Conservation (phyloP, 345 rosid genomes). For the Citrus medica region DNA sequence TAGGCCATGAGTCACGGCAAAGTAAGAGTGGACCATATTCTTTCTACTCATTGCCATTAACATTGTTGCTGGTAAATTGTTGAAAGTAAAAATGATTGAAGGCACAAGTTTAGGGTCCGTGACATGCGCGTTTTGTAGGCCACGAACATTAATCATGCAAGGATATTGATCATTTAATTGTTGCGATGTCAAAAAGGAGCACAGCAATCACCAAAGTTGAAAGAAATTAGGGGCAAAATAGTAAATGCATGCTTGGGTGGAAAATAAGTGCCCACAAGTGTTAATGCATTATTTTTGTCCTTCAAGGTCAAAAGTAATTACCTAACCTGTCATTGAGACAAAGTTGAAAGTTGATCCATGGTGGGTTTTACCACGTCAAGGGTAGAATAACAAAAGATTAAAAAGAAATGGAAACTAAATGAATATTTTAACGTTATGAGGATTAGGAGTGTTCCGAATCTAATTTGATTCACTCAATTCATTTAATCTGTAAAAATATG, state of each 20-base stretch:
- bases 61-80: not conserved
- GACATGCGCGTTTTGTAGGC: conserved; percentile 4
- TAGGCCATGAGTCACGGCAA: conserved; percentile 1
- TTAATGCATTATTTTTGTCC: not conserved
- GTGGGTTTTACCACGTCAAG: too few relatives aligned
- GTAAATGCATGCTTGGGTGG: not conserved
- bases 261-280: not conserved
- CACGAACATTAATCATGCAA: not conserved
- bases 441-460: too few relatives aligned
- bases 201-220: not conserved
- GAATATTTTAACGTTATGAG: too few relatives aligned
- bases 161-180: not conserved
- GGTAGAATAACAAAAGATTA: too few relatives aligned
- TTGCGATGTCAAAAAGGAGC: not conserved
- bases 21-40: conserved; percentile 7
- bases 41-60: not conserved
- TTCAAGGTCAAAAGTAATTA: conserved; percentile 4
- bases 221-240: not conserved
- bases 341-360: not conserved
- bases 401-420: too few relatives aligned
- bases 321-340: not conserved
- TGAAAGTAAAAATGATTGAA: not conserved
- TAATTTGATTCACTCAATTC: too few relatives aligned
- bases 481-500: too few relatives aligned
- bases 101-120: not conserved